phyloP scores from a whole-genome alignment of 768 basidiomycete species.

The Cystobasidium tubakii region DNA sequence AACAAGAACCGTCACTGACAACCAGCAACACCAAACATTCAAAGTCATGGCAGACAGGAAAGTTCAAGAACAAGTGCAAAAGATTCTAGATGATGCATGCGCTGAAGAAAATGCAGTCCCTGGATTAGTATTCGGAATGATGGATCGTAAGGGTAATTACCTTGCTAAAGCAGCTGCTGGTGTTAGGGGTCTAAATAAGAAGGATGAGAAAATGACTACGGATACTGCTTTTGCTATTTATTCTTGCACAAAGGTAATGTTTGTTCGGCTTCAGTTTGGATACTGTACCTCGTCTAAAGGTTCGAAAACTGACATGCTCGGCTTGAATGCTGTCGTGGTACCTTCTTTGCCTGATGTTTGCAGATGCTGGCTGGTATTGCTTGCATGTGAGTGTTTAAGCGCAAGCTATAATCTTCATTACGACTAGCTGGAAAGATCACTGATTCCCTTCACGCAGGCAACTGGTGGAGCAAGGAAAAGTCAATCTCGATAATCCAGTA shows the following conservation, averaged over 20 bases:
- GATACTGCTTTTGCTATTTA: conserved; percentile 37
- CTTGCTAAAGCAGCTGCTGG: conserved; percentile 35
- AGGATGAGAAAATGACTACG: conserved; percentile 34
- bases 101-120: conserved; percentile 24
- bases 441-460: no score
- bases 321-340: no score
- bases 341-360: no score
- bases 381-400: conserved; percentile 23
- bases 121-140: conserved; percentile 35
- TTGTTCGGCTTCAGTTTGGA: background rate
- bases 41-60: conserved; percentile 8
- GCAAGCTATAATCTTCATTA: no score
- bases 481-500: conserved; percentile 39
- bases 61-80: conserved; percentile 29
- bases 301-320: background rate
- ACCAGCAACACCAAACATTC: no score
- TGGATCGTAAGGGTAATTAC: conserved; percentile 35
- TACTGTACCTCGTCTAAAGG: background rate
- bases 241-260: conserved; percentile 34
- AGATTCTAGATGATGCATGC: conserved; percentile 24
- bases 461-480: conserved; percentile 33
- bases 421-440: no score
- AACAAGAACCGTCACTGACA: no score
- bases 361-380: conserved; percentile 37
- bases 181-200: conserved; percentile 27